A percentile compares a stretch with the other conserved stretches of the same genome.
Conservation (phyloP, 2,329 filamentous ascomycete genomes). For the Colletotrichum salicis region DNA sequence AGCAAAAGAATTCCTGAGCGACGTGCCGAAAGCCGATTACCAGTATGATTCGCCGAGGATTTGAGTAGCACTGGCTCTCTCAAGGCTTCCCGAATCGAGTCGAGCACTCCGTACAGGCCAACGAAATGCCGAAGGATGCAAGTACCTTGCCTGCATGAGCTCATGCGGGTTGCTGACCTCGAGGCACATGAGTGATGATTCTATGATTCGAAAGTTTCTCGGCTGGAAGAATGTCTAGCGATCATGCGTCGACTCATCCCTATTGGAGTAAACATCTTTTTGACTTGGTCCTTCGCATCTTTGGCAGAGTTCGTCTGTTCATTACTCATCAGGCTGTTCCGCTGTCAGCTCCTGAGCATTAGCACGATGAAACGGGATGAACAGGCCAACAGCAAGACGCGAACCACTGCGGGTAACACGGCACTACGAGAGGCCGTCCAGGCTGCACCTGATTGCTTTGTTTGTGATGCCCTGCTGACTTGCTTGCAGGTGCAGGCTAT, state of each 20-base stretch:
- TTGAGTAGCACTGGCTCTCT: background rate
- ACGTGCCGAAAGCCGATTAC: background rate
- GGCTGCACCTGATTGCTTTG: background rate
- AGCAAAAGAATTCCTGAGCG: background rate
- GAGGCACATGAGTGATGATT: background rate
- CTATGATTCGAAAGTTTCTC: background rate
- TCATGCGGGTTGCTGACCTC: background rate
- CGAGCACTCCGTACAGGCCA: background rate
- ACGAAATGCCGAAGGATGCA: background rate
- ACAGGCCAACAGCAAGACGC: background rate
- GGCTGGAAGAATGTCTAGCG: background rate
- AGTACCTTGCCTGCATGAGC: background rate
- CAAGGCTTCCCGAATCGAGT: background rate
- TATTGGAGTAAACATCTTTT: background rate
- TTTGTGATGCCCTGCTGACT: background rate
- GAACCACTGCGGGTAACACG: constrained; percentile 15
- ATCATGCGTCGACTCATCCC: background rate
- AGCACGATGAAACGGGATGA: constrained; percentile 7
- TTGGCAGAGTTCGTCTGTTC: background rate
- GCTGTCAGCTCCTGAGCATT: background rate
- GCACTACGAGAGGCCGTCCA: background rate
- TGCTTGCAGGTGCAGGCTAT: background rate
- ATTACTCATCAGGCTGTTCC: background rate
- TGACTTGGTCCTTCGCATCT: background rate
- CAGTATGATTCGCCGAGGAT: background rate